Evolutionary conservation across 2,329 filamentous ascomycete genomes (phyloP).

Genomic region (Chalaropsis thielavioides): DNA sequence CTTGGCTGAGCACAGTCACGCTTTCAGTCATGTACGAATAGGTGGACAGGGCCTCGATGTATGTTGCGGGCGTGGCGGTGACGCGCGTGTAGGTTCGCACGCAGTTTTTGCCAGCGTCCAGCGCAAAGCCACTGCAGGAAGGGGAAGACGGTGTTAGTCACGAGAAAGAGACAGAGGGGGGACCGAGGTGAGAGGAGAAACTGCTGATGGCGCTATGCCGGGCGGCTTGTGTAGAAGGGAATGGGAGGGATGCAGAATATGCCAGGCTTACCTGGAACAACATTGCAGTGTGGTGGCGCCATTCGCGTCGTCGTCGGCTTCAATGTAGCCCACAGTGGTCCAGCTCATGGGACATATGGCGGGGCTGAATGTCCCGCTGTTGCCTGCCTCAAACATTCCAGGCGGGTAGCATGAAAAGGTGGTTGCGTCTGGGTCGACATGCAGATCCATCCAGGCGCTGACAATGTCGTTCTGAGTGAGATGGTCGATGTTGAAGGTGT

Average conservation of each 20-base stretch:
- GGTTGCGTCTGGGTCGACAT: slow-evolving; percentile 26
- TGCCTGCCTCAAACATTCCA: slow-evolving; percentile 27
- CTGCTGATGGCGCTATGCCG: neutral
- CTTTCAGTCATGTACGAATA: slow-evolving; percentile 17
- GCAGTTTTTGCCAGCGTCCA: slow-evolving; percentile 25
- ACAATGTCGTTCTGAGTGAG: slow-evolving; percentile 22
- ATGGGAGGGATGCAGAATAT: neutral
- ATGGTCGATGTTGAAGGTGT: slow-evolving; percentile 27
- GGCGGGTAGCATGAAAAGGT: slow-evolving; percentile 30
- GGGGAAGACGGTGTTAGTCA: neutral
- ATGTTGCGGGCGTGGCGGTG: slow-evolving; percentile 26
- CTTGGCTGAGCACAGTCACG: slow-evolving; percentile 26
- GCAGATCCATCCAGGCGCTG: slow-evolving; percentile 28
- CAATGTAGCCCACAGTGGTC: slow-evolving; percentile 27
- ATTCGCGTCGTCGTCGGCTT: slow-evolving; percentile 20
- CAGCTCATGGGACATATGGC: slow-evolving; percentile 29
- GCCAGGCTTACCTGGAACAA: slow-evolving; percentile 28
- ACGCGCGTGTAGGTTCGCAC: slow-evolving; percentile 26
- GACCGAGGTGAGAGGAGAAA: neutral
- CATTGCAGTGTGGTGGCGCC: slow-evolving; percentile 29
- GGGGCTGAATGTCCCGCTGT: slow-evolving; percentile 29
- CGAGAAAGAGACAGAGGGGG: neutral
- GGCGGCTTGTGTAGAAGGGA: neutral
- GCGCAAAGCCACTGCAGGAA: slow-evolving; percentile 25
- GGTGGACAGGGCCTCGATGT: slow-evolving; percentile 26